Evolutionary conservation across 345 rosid genomes (phyloP).

Genomic region (Lepidium didymum): DNA sequence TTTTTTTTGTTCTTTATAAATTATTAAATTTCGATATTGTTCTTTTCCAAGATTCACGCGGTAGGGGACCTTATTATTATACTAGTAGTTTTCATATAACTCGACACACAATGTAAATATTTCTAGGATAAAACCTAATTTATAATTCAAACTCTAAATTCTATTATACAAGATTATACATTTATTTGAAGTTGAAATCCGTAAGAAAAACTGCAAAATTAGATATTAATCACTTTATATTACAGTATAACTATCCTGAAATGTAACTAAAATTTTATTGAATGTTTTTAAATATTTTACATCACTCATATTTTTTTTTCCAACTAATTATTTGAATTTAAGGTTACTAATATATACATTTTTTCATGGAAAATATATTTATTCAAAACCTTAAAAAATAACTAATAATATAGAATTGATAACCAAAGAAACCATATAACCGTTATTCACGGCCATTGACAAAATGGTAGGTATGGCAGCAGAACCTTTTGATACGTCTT

Average conservation of each 20-base stretch:
- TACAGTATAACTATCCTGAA: background rate
- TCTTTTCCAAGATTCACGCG: constrained; percentile 14
- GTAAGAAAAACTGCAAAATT: no score
- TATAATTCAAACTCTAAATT: no score
- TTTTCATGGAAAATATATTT: background rate
- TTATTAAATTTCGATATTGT: background rate
- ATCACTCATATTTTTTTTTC: background rate
- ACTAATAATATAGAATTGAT: no score
- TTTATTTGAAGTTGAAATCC: no score
- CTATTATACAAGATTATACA: no score
- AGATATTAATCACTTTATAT: no score
- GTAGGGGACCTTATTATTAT: constrained; percentile 8
- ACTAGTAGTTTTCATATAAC: background rate
- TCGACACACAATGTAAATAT: background rate
- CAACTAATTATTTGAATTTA: background rate
- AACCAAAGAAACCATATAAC: no score
- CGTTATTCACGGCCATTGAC: no score
- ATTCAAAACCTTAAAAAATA: background rate
- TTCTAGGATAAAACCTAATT: no score
- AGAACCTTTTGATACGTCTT: no score
- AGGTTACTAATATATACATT: background rate
- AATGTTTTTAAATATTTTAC: no score
- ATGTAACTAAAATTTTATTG: background rate
- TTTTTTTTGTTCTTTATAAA: background rate
- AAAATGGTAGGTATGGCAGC: no score